phyloP scores from a whole-genome alignment of 1,284 basidiomycete genomes.

The Cutaneotrichosporon daszewskae region DNA sequence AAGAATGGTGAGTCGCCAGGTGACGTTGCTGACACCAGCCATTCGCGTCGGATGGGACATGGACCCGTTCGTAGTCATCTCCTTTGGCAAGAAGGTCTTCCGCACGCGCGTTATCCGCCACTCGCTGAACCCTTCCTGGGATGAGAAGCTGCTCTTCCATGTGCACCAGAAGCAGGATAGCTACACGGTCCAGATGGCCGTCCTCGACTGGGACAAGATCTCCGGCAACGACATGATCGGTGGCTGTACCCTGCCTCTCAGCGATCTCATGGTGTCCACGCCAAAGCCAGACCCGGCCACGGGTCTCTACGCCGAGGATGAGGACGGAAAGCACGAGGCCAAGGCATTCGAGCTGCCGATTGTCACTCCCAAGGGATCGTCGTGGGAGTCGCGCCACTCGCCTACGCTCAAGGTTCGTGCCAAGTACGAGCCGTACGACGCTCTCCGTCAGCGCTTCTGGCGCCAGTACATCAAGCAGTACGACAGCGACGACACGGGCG shows the following conservation, averaged over 20 bases:
- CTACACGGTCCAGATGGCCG: slow-evolving; percentile 69
- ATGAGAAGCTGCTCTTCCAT: slow-evolving; percentile 94
- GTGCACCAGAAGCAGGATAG: slow-evolving; percentile 78
- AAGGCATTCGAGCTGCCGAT: slow-evolving; percentile 57
- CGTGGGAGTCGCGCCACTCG: slow-evolving; percentile 46
- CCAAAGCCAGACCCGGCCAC: slow-evolving; percentile 66
- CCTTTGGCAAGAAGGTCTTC: slow-evolving; percentile 96
- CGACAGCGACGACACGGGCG: slow-evolving; percentile 77
- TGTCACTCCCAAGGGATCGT: slow-evolving; percentile 37
- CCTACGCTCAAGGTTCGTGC: slow-evolving; percentile 57
- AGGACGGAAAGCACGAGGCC: slow-evolving; percentile 58
- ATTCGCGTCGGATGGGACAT: slow-evolving; percentile 59
- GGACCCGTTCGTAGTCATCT: slow-evolving; percentile 94
- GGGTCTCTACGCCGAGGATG: slow-evolving; percentile 62
- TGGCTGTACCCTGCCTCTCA: slow-evolving; percentile 62
- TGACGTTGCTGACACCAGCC: slow-evolving; percentile 20
- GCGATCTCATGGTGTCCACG: slow-evolving; percentile 64
- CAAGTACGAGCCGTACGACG: slow-evolving; percentile 90
- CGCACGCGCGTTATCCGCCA: slow-evolving; percentile 84
- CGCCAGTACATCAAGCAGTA: slow-evolving; percentile 82
- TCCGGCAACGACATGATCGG: slow-evolving; percentile 83
- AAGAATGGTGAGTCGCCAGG: slow-evolving; percentile 65
- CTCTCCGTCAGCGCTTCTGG: slow-evolving; percentile 88
- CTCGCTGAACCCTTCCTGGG: slow-evolving; percentile 84
- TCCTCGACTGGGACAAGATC: slow-evolving; percentile 85